phyloP scores from a whole-genome alignment of 306 rosid species.

The Sicyos edulis region DNA sequence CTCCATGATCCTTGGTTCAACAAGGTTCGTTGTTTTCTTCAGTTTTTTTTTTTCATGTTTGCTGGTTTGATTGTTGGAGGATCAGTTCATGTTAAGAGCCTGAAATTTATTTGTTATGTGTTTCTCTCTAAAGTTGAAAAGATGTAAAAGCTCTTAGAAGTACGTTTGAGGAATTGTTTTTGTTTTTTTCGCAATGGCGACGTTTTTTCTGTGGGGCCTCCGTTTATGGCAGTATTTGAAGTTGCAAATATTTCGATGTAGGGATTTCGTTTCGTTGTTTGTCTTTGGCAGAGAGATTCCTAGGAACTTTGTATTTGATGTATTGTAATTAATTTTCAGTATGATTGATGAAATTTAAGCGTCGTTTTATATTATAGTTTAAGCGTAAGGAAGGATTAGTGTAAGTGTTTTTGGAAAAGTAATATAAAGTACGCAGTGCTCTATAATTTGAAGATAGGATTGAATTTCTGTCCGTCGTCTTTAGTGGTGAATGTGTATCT shows the following conservation, averaged over 20 bases:
- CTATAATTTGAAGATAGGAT: slow-evolving; percentile 1
- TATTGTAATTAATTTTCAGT: neutral
- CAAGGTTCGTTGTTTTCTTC: slow-evolving; percentile 46
- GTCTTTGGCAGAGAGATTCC: neutral
- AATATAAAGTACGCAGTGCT: neutral
- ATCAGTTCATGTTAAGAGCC: neutral
- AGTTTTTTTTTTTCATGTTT: neutral
- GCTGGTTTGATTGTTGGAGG: neutral
- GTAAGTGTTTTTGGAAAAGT: neutral
- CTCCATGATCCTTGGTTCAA: slow-evolving; percentile 99
- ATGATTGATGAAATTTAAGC: neutral
- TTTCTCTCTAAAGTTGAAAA: neutral
- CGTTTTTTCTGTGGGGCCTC: neutral
- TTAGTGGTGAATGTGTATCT: neutral
- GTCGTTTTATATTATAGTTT: neutral
- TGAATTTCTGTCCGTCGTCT: neutral
- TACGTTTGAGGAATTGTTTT: neutral
- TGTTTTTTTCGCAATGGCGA: neutral
- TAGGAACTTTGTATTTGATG: neutral
- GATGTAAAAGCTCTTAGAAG: neutral
- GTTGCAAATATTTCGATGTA: neutral
- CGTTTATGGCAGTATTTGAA: neutral
- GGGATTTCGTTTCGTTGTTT: neutral
- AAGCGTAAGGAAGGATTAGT: neutral
- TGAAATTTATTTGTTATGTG: neutral